Conservation (phyloP, 2,329 filamentous ascomycete species). For the Paraphaeosphaeria sporulosa region DNA sequence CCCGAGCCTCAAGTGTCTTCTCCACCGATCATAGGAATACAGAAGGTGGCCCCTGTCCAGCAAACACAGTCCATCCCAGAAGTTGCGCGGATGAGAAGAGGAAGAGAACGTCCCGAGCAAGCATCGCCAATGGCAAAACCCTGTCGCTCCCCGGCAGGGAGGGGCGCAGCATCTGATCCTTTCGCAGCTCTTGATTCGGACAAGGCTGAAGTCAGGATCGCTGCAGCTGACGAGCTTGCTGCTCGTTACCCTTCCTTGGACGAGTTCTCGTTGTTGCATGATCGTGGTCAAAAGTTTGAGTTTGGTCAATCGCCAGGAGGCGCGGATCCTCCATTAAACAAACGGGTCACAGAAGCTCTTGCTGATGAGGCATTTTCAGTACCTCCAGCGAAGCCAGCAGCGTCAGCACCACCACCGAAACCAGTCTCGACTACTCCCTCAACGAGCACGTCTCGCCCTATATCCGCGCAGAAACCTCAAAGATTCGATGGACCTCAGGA, state of each 20-base stretch:
- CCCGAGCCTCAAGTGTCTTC: conserved; percentile 61
- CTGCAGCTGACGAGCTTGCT: conserved; percentile 79
- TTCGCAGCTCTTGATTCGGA: conserved; percentile 88
- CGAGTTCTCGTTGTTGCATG: conserved; percentile 89
- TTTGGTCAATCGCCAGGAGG: conserved; percentile 64
- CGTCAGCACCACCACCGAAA: conserved; percentile 38
- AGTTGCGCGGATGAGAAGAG: conserved; percentile 91
- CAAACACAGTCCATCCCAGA: conserved; percentile 81
- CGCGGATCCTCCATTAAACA: conserved; percentile 60
- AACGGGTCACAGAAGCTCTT: conserved; percentile 76
- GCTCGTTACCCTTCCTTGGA: conserved; percentile 88
- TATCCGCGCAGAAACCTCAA: conserved; percentile 42
- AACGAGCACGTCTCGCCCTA: conserved; percentile 38
- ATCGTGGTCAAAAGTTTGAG: conserved; percentile 82
- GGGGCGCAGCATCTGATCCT: conserved; percentile 77
- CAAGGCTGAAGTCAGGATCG: conserved; percentile 55
- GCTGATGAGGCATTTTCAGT: conserved; percentile 84
- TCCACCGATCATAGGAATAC: conserved; percentile 75
- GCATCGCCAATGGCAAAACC: conserved; percentile 58
- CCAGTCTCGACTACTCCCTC: conserved; percentile 41
- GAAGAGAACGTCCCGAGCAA: conserved; percentile 64
- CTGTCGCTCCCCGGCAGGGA: conserved; percentile 73
- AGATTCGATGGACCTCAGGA: conserved; percentile 32
- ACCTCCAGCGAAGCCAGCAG: conserved; percentile 41
- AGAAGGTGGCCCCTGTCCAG: conserved; percentile 78